phyloP scores from a whole-genome alignment of 306 rosid species.

The Delonix regia region DNA sequence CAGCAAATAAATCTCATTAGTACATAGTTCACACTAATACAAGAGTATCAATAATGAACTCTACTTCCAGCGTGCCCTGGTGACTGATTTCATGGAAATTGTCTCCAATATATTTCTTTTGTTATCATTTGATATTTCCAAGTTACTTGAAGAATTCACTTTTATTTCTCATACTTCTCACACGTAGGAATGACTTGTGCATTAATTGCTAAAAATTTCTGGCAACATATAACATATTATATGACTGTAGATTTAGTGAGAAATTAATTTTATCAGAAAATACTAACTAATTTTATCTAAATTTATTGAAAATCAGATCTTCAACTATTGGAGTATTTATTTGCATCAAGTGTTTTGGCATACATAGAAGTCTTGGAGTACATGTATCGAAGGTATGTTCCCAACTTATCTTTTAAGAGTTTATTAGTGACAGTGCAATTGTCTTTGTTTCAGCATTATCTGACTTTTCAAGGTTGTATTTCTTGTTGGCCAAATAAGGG shows the following conservation, averaged over 20 bases:
- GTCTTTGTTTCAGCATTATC: background rate
- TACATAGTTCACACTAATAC: too few relatives aligned
- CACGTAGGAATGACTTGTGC: background rate
- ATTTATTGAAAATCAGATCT: conserved; percentile 61
- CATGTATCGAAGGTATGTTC: conserved; percentile 85
- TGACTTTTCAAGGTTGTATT: background rate
- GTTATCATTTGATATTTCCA: background rate
- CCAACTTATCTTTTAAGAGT: conserved; percentile 12
- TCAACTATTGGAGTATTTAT: conserved; percentile 77
- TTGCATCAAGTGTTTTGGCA: conserved; percentile 94
- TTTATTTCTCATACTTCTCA: background rate
- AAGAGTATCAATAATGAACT: too few relatives aligned
- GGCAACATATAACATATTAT: background rate
- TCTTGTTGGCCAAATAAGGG: background rate
- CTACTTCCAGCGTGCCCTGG: background rate
- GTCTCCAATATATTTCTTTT: too few relatives aligned
- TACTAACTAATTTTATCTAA: conserved; percentile 15
- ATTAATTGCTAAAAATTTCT: background rate
- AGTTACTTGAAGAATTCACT: background rate
- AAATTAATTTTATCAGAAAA: conserved; percentile 18
- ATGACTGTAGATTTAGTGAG: background rate
- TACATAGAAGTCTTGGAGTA: conserved; percentile 94
- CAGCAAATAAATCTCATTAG: too few relatives aligned
- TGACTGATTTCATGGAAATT: background rate
- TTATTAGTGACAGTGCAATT: conserved; percentile 4